Base-by-base conservation (phyloP, 352 stramenopile genomes). In the Phytophthora cactorum region DNA sequence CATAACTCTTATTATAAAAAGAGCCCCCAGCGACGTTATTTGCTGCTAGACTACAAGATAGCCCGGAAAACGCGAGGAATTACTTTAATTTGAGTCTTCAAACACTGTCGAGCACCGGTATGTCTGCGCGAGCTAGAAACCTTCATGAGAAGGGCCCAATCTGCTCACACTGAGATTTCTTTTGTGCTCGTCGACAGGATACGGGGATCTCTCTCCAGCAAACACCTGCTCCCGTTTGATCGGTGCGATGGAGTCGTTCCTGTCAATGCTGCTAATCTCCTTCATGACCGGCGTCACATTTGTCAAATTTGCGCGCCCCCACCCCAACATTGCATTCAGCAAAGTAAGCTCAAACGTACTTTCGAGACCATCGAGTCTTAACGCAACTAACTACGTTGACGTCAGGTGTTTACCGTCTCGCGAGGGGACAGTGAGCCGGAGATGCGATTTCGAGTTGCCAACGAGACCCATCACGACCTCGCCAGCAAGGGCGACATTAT, bases 1-100 rank as follows among this genome's bases (percentile, higher is more conserved):
- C 22, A 22, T 22, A 22, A 22, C 22, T 22, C 22, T 22, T 22
- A 22, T 22, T 22, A 22, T 22, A 22, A 22, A 22, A 22, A 22
- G 22, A 22, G 22, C 22, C 22, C 22, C 22, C 22, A 22, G 22
- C 22, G 22, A 22, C 43, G n/a, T 22, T 2, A 22, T 22, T 64
- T 25, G 9, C 22, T 66, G 1, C 5, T 58, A 28, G 59, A 49
- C 12, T 60, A 52, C 28, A 36, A 50, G 39, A 70, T 17, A 38
- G 28, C n/a, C 14, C 31, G 67, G 4, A 68, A 59, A 62, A 52
- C 17, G 28, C 59, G 28, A 76, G 79, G 1, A 77, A 86, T 58
- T 90, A 76, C 36, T 88, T 88, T 54, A 90, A 90, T 32, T 53
- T 90, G 56, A 88, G 79, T 41, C 47, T 90, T 8, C 81, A 90